These are phyloP conservation scores for Helichrysum umbraculigerum DNA, from an alignment of 129 eudicot genomes.

Conservation along the genomic window DNA sequence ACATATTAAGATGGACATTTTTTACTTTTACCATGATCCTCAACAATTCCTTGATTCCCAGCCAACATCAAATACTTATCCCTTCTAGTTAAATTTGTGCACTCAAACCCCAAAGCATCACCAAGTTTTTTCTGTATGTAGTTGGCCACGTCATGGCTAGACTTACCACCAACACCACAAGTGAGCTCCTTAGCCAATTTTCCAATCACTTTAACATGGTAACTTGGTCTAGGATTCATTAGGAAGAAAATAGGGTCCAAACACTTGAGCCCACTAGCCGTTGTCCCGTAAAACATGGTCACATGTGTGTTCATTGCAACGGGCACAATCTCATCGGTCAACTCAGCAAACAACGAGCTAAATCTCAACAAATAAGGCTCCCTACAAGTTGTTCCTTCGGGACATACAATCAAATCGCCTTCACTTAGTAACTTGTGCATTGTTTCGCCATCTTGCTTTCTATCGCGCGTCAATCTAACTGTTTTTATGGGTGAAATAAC, in stretches of 20 bases:
- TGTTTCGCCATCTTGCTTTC: constrained; percentile 56
- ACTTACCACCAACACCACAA: constrained; percentile 76
- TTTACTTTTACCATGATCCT: constrained; percentile 36
- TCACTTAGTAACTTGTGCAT: constrained; percentile 60
- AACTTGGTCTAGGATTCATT: constrained; percentile 86
- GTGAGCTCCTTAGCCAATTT: constrained; percentile 64
- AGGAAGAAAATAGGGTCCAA: constrained; percentile 82
- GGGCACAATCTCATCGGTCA: constrained; percentile 88
- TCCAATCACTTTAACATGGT: constrained; percentile 61
- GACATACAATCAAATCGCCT: constrained; percentile 88
- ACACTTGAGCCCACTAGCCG: constrained; percentile 91
- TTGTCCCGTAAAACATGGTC: constrained; percentile 88
- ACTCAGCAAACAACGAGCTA: constrained; percentile 86
- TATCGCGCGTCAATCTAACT: constrained; percentile 57
- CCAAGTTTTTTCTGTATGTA: constrained; percentile 67
- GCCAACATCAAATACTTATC: constrained; percentile 97
- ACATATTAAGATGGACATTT: constrained; percentile 8
- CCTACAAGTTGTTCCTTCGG: constrained; percentile 96
- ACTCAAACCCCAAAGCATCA: constrained; percentile 85
- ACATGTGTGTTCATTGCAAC: constrained; percentile 81
- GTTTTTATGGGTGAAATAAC: constrained; percentile 71
- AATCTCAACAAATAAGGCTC: constrained; percentile 85
- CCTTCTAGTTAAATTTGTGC: constrained; percentile 78
- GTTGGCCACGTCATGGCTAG: constrained; percentile 89
- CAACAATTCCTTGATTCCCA: constrained; percentile 81